Evolutionary conservation across 1,284 basidiomycete species (phyloP), one percentile per base, ranked within the genome.

Genomic region (Polyporus tsugae): DNA sequence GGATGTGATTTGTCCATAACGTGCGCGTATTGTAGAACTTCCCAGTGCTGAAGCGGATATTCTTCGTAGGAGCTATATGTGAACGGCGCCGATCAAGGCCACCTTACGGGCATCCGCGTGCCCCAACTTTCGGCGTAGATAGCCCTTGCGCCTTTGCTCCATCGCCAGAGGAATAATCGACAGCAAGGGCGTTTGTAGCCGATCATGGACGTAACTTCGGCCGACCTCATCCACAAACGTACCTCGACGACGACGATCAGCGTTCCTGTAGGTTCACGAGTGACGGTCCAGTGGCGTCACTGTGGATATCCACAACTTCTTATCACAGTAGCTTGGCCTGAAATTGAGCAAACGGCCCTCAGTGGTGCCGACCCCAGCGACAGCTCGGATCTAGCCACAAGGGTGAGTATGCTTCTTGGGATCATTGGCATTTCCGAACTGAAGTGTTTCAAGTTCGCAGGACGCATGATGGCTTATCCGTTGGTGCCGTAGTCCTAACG

Each of bases 281-380:
- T 89, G 19, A 87, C 85, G 10, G 82, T 86, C 11, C 84, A 88
- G 73, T 88, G 82, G 81, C 86, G 87, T 73, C 86, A 87, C 75
- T 85, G 75, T 75, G 49, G 22, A 72, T 52, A 19, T 11, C 19
- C 35, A 52, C 33, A 6, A 22, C 22, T 22, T 52, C 25, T 39
- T 7, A 1, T 39, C 39, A 39, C 13, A 29, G 29, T 29, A 29
- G 29, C 39, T 42, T 53, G 6, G n/a, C 2, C 49, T 11, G 4
- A 29, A 1, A 11, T 36, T 33, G 36, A 52, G 58, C 17, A 6
- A 11, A 5, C 25, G 74, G 74, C 83, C 1, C 78, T 88, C 11
- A 72, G 73, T 17, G 84, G 85, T 60, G 84, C 83, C 1, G 80
- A 82, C 66, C 78, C 84, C 5, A 74, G 76, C 42, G 86, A 87